Conservation (phyloP, 2,329 filamentous ascomycete genomes). For the Cladophialophora exuberans region DNA sequence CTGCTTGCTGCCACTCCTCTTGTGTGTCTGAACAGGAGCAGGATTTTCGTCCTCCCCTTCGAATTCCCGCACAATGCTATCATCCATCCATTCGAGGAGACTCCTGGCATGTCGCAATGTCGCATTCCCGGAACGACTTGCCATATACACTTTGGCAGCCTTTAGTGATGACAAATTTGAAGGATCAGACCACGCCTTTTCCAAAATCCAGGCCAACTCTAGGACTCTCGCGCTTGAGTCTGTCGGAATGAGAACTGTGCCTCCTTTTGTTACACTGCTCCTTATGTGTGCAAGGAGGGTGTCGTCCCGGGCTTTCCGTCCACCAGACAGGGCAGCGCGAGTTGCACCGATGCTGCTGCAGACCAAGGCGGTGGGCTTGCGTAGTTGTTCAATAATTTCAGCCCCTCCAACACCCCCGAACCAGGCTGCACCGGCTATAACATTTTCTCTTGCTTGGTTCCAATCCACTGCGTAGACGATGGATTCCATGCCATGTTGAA, state of each 20-base stretch:
- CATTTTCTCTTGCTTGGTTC: conserved; percentile 97
- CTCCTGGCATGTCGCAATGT: conserved; percentile 90
- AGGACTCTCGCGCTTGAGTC: conserved; percentile 95
- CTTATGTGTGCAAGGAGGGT: conserved; percentile 78
- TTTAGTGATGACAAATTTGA: conserved; percentile 54
- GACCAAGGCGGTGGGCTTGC: conserved; percentile 89
- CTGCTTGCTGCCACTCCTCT: conserved; percentile 49
- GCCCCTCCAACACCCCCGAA: conserved; percentile 80
- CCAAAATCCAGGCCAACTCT: conserved; percentile 87
- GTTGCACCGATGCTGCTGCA: conserved; percentile 86
- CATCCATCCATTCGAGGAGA: conserved; percentile 99
- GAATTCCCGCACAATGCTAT: conserved; percentile 89
- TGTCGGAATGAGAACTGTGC: conserved; percentile 89
- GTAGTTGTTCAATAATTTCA: conserved; percentile 89
- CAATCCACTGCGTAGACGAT: conserved; percentile 98
- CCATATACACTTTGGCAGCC: conserved; percentile 71
- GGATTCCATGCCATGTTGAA: conserved; percentile 93
- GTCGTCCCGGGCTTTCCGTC: conserved; percentile 81
- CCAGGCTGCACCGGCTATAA: conserved; percentile 92
- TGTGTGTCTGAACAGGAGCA: conserved; percentile 38
- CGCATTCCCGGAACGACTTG: conserved; percentile 81
- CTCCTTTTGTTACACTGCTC: conserved; percentile 77
- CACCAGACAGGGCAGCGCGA: conserved; percentile 69
- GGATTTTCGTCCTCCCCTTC: conserved; percentile 57
- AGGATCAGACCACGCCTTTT: conserved; percentile 81